Base-by-base conservation (phyloP, 2,329 filamentous ascomycete species). In the Trichoderma oligosporum region DNA sequence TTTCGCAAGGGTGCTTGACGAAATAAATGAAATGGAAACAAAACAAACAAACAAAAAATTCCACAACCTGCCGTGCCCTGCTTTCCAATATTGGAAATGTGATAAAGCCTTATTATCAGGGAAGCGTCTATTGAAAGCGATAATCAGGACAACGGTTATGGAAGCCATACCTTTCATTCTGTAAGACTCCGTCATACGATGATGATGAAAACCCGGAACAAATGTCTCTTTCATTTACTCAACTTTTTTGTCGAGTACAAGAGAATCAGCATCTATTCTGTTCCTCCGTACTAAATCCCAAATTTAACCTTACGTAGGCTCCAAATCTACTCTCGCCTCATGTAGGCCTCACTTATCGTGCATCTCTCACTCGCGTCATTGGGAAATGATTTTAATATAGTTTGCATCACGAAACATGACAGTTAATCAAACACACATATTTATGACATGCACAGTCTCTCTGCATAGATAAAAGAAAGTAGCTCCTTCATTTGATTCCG, bases 1-100 rank as follows among this genome's bases (percentile, higher is more conserved):
- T 67, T 64, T 66, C 68, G 65, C 69, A 66, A 70, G 68, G 64
- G 62, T 67, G 67, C 66, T 70, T 72, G 70, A 70, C 66, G 68
- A 70, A 72, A 68, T 67, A 66, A 70, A 71, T 68, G 61, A 60
- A 67, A 63, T 56, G 55, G 70, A 69, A 55, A 35, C 14, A 29
- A 58, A 35, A 18, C 41, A 48, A 67, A 63, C 68, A 54, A 27
- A 45, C 41, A 35, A 53, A 53, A 29, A 33, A 53, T n/a, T n/a
- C 27, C 27, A 31, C 11, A 18, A 4, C 8, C 2, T n/a, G 12
- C 20, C 27, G 51, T 54, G 51, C 39, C n/a, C 27, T 16, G 41
- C 29, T 25, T 42, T 27, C 31, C 35, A 25, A 18, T 33, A 6
- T 4, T 24, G 18, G 36, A 12, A 11, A 14, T 14, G 35, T 41